A percentile compares a stretch with the other conserved stretches of the same genome.
Conservation (phyloP, 140 eudicot genomes). For the Oenanthe javanica region DNA sequence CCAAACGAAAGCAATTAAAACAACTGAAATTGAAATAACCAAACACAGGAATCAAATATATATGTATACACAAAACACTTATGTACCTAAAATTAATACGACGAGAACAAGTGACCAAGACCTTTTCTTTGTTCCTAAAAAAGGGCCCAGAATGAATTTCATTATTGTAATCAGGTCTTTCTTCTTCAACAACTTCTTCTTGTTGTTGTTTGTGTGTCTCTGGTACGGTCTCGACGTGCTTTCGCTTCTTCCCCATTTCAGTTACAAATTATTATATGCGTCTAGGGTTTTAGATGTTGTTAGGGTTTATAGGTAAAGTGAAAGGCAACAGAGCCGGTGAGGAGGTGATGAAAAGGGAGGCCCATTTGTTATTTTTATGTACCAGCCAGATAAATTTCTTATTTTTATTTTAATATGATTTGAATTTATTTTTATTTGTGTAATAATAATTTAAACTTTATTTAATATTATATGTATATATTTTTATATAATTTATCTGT, state of each 20-base stretch:
- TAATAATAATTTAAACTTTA: no score
- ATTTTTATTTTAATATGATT: no score
- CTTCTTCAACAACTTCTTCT: slow-evolving; percentile 54
- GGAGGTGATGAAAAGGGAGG: neutral
- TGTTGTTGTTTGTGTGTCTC: slow-evolving; percentile 43
- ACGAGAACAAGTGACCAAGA: slow-evolving; percentile 87
- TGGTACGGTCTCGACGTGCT: slow-evolving; percentile 34
- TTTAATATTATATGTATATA: no score
- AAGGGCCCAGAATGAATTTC: neutral
- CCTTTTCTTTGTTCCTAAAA: slow-evolving; percentile 81
- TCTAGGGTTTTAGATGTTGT: neutral
- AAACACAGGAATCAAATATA: neutral
- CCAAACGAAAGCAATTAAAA: neutral
- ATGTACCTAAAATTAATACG: slow-evolving; percentile 72
- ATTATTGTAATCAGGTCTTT: slow-evolving; percentile 15
- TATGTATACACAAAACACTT: neutral
- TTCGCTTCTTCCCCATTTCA: slow-evolving; percentile 82
- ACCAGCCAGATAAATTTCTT: no score
- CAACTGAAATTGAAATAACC: neutral
- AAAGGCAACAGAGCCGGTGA: neutral
- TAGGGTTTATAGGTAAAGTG: neutral
- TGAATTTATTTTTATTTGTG: no score
- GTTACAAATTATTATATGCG: neutral
- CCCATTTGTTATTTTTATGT: no score
- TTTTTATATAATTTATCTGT: no score